Evolutionary conservation across 2,329 filamentous ascomycete genomes (phyloP), one percentile per base, ranked within the genome.

Genomic region (Sporothrix brunneoviolacea): DNA sequence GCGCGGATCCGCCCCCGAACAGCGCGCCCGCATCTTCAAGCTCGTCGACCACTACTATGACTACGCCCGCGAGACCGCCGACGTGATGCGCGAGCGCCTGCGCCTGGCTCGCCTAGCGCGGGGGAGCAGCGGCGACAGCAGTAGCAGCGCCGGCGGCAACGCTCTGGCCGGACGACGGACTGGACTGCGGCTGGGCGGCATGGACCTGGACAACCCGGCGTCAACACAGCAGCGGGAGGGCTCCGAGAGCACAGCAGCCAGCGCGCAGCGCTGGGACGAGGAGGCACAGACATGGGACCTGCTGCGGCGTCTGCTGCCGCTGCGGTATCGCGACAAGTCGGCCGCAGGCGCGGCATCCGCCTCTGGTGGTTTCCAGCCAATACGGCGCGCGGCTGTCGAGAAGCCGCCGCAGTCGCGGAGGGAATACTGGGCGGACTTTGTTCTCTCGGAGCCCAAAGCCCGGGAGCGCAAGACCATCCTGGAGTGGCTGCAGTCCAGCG

Each of bases 221-320:
- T 67, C 24, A 60, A 59, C 19, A 59, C 56, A 33, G 16, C 36
- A 28, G 45, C 45, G 8, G 44, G 33, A 47, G 33, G 38, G 15
- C 12, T 33, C 33, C 1, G 50, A 48, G 13, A 43, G 13, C 18
- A 33, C 22, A 4, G 43, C 62, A 55, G 61, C 74, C 48, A 75
- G 80, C 54, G 62, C 84, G 12, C 73, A 77, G 61, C 77, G 80
- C 50, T 85, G 89, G 75, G 83, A 94, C 65, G 77, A 86, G 56
- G 93, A 98, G 67, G 81, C 83, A 36, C 88, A 94, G 60, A 93
- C 90, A 0, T 98, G 93, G 93, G 84, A 94, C 62, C 74, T 97
- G 24, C 71, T 97, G 52, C 78, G 82, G 43, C 79, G 87, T 35
- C 73, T 95, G 54, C 76, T 95, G 46, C 82, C 84, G 10, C 67